phyloP scores from a whole-genome alignment of 1,284 basidiomycete genomes.

The Austropuccinia psidii region DNA sequence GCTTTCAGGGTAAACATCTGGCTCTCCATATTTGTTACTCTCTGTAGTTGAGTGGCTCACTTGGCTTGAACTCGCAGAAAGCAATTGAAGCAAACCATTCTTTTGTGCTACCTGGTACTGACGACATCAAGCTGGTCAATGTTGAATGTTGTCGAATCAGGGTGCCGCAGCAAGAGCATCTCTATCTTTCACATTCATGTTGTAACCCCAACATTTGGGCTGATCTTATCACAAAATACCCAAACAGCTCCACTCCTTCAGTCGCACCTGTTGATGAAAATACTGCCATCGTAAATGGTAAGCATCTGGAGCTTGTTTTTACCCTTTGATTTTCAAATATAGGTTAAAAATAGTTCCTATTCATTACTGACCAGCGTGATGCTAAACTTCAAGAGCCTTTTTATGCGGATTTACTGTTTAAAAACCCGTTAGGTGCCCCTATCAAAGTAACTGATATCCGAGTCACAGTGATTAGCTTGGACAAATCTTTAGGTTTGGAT shows the following conservation, averaged over 20 bases:
- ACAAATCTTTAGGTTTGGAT: too few relatives aligned
- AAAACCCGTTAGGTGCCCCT: constrained; percentile 38
- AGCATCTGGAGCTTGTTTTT: background rate
- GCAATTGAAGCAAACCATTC: background rate
- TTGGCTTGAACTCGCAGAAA: background rate
- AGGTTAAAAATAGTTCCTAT: background rate
- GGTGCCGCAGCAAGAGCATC: constrained; percentile 20
- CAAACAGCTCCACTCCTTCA: background rate
- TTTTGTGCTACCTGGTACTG: background rate
- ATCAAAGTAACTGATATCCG: constrained; percentile 10
- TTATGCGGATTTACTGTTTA: constrained; percentile 57
- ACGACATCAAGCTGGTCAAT: background rate
- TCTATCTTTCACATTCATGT: background rate
- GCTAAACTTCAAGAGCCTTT: constrained; percentile 46
- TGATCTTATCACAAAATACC: background rate
- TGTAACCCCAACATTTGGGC: background rate
- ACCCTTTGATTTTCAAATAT: background rate
- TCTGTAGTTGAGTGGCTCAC: too few relatives aligned
- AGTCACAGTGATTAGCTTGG: background rate
- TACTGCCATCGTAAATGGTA: constrained; percentile 14
- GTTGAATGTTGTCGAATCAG: constrained; percentile 11
- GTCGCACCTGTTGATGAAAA: background rate
- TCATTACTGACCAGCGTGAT: too few relatives aligned
- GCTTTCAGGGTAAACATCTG: constrained; percentile 6
- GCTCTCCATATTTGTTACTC: too few relatives aligned